Evolutionary conservation across 140 eudicot genomes (phyloP).

Genomic region (Flaveria floridana): DNA sequence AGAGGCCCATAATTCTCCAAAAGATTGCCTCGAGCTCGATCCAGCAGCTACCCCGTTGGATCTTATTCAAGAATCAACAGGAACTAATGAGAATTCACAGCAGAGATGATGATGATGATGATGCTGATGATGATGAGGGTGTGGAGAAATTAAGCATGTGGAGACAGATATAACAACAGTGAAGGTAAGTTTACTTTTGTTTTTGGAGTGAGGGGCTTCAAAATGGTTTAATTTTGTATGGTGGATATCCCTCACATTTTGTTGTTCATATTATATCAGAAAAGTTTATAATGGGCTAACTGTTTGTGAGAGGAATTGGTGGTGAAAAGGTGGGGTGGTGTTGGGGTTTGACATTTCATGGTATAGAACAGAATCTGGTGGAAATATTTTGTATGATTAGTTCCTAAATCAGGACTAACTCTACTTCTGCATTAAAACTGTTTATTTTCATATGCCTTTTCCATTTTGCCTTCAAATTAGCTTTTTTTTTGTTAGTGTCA

Average conservation of each 20-base stretch:
- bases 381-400: conserved; percentile 19
- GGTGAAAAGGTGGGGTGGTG: not conserved
- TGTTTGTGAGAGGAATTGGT: conserved; percentile 20
- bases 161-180: conserved; percentile 14
- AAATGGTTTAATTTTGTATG: conserved; percentile 29
- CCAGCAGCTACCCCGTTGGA: conserved; percentile 94
- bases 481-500: not conserved
- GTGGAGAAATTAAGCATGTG: not conserved
- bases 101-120: conserved; percentile 22
- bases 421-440: not conserved
- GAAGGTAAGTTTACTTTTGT: conserved; percentile 24
- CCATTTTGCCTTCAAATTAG: not conserved
- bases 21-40: conserved; percentile 80
- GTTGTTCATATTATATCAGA: conserved; percentile 14
- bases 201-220: conserved; percentile 19
- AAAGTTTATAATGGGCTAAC: conserved; percentile 28
- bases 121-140: not conserved
- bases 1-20: conserved; percentile 71
- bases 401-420: conserved; percentile 24
- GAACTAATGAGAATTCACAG: conserved; percentile 22
- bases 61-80: conserved; percentile 57
- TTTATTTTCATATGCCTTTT: not conserved
- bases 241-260: conserved; percentile 31
- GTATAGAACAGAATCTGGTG: conserved; percentile 18
- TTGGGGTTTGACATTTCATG: not conserved